These are phyloP conservation scores for Claviceps monticola DNA, from an alignment of 2,329 filamentous ascomycete species.

Conservation along the genomic window DNA sequence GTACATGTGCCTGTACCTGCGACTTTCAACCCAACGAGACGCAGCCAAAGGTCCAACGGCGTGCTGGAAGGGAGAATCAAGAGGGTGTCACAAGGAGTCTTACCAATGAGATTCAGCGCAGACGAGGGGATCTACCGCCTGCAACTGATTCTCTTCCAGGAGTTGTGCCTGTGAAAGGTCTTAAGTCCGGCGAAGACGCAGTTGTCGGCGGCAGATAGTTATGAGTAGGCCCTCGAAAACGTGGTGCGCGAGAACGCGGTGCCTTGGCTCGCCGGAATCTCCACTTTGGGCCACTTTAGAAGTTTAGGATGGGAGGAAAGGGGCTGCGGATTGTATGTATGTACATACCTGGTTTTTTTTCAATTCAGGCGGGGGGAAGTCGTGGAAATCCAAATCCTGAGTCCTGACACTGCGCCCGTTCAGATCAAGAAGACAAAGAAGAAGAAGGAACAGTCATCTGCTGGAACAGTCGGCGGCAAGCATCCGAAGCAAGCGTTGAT, in stretches of 20 bases:
- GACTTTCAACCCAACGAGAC: neutral
- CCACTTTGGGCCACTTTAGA: neutral
- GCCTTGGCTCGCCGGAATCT: constrained; percentile 13
- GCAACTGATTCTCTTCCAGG: constrained; percentile 39
- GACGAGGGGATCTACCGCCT: constrained; percentile 43
- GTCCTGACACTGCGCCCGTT: constrained; percentile 6
- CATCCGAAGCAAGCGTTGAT: constrained; percentile 16
- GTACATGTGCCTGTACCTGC: neutral
- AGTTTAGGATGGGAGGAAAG: constrained; percentile 1
- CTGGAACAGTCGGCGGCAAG: constrained; percentile 8
- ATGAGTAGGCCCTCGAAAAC: constrained; percentile 7
- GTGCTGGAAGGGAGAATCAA: neutral
- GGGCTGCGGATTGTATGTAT: constrained; percentile 7
- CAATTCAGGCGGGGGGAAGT: neutral
- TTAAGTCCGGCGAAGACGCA: constrained; percentile 11
- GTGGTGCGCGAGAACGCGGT: constrained; percentile 20
- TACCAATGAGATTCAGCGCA: constrained; percentile 47
- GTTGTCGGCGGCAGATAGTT: constrained; percentile 3
- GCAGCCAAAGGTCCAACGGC: neutral
- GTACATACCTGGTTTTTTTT: neutral
- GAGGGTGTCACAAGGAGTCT: constrained; percentile 13
- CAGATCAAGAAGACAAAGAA: constrained; percentile 10
- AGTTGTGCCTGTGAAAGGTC: constrained; percentile 10
- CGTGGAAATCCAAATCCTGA: constrained; percentile 1
- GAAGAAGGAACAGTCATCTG: neutral